phyloP scores from a whole-genome alignment of 148 eudicot genomes.

The Spergularia marina region DNA sequence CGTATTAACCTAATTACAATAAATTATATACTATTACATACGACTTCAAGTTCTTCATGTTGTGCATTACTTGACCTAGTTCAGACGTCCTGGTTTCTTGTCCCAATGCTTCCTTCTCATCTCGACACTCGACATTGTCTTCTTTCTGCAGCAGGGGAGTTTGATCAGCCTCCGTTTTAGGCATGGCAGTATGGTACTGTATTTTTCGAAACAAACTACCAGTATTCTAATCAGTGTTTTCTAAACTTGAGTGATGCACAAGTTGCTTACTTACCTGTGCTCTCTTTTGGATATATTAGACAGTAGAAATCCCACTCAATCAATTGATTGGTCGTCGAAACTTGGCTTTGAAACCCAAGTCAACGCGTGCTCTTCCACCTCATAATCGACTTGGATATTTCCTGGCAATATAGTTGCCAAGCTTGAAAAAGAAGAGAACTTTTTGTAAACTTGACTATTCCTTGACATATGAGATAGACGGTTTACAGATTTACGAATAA shows the following conservation, averaged over 20 bases:
- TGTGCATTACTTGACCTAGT: not conserved
- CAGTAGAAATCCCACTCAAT: too few relatives aligned
- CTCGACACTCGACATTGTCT: not conserved
- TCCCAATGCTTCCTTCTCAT: not conserved
- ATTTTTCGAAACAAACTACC: not conserved
- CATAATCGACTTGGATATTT: not conserved
- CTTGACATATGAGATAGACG: too few relatives aligned
- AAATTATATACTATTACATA: too few relatives aligned
- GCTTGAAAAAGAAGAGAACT: too few relatives aligned
- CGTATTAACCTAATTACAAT: too few relatives aligned
- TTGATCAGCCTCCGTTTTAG: not conserved
- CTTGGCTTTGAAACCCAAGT: not conserved
- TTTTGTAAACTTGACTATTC: too few relatives aligned
- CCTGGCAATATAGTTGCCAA: too few relatives aligned
- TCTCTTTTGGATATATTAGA: too few relatives aligned
- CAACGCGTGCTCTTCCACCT: not conserved
- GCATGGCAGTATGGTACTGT: not conserved
- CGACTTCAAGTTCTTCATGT: conserved; percentile 6
- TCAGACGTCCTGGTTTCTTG: not conserved
- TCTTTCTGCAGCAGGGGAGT: not conserved
- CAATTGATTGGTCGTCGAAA: not conserved
- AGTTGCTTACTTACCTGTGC: too few relatives aligned
- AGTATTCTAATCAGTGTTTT: not conserved
- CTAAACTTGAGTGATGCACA: not conserved
- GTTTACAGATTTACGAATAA: too few relatives aligned